A percentile compares a stretch with the other conserved stretches of the same genome.
Evolutionary conservation across 805 yeast species (phyloP).

Genomic region (Hanseniaspora pseudoguilliermondii): DNA sequence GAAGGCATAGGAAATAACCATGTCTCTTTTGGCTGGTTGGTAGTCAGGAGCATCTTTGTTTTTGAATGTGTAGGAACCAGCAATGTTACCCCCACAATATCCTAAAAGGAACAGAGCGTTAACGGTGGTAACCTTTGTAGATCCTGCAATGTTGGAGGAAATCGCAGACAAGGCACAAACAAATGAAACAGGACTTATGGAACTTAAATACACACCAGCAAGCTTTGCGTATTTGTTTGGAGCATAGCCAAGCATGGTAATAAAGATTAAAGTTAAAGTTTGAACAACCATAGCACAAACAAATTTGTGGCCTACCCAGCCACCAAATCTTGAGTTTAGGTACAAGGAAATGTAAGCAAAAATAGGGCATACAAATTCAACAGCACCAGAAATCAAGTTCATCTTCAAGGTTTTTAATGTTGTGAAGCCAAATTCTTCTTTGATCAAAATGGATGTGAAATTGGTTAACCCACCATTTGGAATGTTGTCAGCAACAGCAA

Average conservation of each 20-base stretch:
- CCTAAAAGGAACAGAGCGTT: slow-evolving; percentile 49
- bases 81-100: slow-evolving; percentile 54
- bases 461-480: slow-evolving; percentile 47
- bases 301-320: slow-evolving; percentile 20
- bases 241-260: slow-evolving; percentile 36
- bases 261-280: slow-evolving; percentile 25
- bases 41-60: slow-evolving; percentile 48
- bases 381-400: slow-evolving; percentile 37
- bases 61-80: slow-evolving; percentile 63
- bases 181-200: slow-evolving; percentile 29
- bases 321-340: slow-evolving; percentile 16
- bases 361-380: slow-evolving; percentile 30
- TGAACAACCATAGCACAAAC: slow-evolving; percentile 27
- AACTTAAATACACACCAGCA: slow-evolving; percentile 30
- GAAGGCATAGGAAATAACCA: slow-evolving; percentile 37
- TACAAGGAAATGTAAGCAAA: slow-evolving; percentile 22
- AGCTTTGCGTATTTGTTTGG: slow-evolving; percentile 26
- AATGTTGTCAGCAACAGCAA: slow-evolving; percentile 32
- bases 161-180: slow-evolving; percentile 28
- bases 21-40: slow-evolving; percentile 40
- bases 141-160: slow-evolving; percentile 50
- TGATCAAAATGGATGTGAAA: slow-evolving; percentile 35
- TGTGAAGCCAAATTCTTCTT: slow-evolving; percentile 34
- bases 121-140: slow-evolving; percentile 55
- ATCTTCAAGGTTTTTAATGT: slow-evolving; percentile 31